phyloP scores from a whole-genome alignment of 805 yeast species.

The Candida odintsovae region DNA sequence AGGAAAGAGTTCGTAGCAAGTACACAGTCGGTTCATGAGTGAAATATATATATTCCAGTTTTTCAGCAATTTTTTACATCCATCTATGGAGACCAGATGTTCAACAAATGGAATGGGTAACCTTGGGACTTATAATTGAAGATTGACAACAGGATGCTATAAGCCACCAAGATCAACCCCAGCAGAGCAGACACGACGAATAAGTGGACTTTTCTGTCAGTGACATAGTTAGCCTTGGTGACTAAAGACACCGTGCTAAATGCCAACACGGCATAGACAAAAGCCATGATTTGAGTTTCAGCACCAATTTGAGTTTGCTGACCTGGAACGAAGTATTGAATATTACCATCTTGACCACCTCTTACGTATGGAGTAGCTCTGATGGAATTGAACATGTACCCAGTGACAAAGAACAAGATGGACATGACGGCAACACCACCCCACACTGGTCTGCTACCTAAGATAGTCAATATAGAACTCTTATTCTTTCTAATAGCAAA shows the following conservation, averaged over 20 bases:
- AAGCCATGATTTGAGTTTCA: conserved; percentile 83
- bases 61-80: too few relatives aligned
- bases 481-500: conserved; percentile 28
- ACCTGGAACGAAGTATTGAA: conserved; percentile 46
- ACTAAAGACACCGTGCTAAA: conserved; percentile 53
- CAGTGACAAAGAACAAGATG: conserved; percentile 70
- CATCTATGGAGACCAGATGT: conserved; percentile 25
- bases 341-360: conserved; percentile 30
- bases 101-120: conserved; percentile 66
- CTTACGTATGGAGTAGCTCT: conserved; percentile 57
- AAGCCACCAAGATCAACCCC: conserved; percentile 45
- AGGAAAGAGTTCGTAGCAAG: conserved; percentile 16
- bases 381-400: conserved; percentile 91
- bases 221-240: conserved; percentile 47
- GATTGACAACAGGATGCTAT: conserved; percentile 57
- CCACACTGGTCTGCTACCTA: conserved; percentile 63
- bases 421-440: conserved; percentile 56
- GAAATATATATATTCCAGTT: too few relatives aligned
- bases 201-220: conserved; percentile 41
- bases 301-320: conserved; percentile 77
- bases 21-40: background rate
- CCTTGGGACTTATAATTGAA: conserved; percentile 68
- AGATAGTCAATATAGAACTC: conserved; percentile 31
- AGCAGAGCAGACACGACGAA: conserved; percentile 41
- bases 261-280: conserved; percentile 65